Evolutionary conservation across 768 basidiomycete species (phyloP).

Genomic region (Calvatia gigantea): DNA sequence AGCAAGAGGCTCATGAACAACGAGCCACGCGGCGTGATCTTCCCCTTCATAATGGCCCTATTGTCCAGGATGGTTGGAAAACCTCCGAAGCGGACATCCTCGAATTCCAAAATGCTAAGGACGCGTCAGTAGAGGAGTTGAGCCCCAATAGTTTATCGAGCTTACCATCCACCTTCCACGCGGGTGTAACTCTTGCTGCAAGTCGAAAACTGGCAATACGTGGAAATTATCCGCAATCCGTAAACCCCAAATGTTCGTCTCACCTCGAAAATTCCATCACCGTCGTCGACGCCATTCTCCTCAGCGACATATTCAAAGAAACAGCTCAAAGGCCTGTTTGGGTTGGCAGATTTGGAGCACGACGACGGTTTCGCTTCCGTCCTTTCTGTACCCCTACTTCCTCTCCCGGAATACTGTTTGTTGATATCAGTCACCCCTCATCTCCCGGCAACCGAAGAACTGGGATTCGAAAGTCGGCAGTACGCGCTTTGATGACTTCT

Average conservation of each 20-base stretch:
- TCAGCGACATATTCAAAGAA: conserved; percentile 39
- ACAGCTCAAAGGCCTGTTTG: conserved; percentile 72
- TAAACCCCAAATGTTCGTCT: conserved; percentile 57
- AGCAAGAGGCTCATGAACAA: conserved; percentile 19
- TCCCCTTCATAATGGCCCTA: conserved; percentile 15
- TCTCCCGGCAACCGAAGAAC: conserved; percentile 77
- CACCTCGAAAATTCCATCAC: conserved; percentile 55
- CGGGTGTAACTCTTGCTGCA: conserved; percentile 83
- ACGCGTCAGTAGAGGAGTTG: conserved; percentile 33
- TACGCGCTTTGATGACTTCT: conserved; percentile 66
- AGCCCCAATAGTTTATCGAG: conserved; percentile 48
- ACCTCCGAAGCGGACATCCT: conserved; percentile 14
- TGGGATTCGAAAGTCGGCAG: conserved; percentile 79
- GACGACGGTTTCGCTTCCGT: conserved; percentile 78
- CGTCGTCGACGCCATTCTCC: conserved; percentile 61
- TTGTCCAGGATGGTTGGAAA: conserved; percentile 18
- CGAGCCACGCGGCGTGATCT: conserved; percentile 15
- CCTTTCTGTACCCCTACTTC: conserved; percentile 47
- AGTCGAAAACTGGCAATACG: conserved; percentile 86
- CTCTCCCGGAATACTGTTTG: conserved; percentile 1
- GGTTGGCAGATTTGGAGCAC: conserved; percentile 60
- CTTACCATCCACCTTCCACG: background rate
- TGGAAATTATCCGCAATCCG: conserved; percentile 75
- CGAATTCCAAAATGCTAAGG: background rate
- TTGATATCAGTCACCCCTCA: conserved; percentile 40